phyloP scores from a whole-genome alignment of 2,329 filamentous ascomycete species.

The Aspergillus fischeri region DNA sequence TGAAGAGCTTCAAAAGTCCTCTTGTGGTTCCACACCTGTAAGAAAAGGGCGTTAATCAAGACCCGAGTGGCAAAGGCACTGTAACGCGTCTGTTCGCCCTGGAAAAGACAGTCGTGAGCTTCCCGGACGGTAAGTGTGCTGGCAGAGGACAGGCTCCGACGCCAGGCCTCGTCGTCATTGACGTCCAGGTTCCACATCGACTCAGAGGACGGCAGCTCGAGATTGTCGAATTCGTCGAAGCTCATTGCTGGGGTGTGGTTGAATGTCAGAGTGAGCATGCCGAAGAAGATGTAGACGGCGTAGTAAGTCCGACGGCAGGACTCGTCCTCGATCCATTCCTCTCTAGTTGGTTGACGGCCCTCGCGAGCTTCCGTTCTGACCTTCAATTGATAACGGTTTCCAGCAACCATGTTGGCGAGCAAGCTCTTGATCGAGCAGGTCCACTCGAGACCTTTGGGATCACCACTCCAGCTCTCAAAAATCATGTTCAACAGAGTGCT shows the following conservation, averaged over 20 bases:
- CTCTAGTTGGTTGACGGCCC: slow-evolving; percentile 67
- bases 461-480: slow-evolving; percentile 98
- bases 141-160: slow-evolving; percentile 67
- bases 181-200: slow-evolving; percentile 86
- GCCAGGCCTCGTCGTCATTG: slow-evolving; percentile 76
- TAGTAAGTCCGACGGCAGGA: slow-evolving; percentile 96
- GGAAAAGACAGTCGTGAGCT: slow-evolving; percentile 92
- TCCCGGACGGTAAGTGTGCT: slow-evolving; percentile 83
- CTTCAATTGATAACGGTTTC: slow-evolving; percentile 94
- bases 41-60: slow-evolving; percentile 97
- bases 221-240: slow-evolving; percentile 94
- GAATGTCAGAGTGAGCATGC: slow-evolving; percentile 88
- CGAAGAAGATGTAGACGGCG: slow-evolving; percentile 98
- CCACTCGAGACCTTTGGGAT: slow-evolving; percentile 96
- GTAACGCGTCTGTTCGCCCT: slow-evolving; percentile 84
- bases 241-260: slow-evolving; percentile 97
- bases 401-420: slow-evolving; percentile 96
- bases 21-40: slow-evolving; percentile 99
- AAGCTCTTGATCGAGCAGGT: slow-evolving; percentile 98
- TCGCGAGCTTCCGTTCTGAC: slow-evolving; percentile 84
- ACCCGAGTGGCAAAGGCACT: slow-evolving; percentile 95
- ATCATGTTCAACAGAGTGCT: slow-evolving; percentile 96
- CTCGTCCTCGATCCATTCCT: slow-evolving; percentile 96
- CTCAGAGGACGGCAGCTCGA: slow-evolving; percentile 90
- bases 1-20: slow-evolving; percentile 95